phyloP scores from a whole-genome alignment of 441 rosid genomes.

The Pelargonium exstipulatum region DNA sequence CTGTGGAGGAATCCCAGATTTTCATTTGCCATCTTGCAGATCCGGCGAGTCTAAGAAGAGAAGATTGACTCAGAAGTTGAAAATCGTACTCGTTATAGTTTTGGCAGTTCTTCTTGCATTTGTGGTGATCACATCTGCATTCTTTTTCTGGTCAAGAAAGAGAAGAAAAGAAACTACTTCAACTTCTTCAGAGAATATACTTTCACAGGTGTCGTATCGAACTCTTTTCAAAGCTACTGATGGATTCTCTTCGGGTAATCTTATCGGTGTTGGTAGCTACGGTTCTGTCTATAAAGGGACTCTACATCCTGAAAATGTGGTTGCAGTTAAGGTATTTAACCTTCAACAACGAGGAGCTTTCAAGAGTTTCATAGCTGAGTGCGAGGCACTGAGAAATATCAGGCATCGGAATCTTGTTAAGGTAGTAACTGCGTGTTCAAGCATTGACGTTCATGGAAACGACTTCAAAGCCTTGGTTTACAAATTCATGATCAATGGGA shows the following conservation, averaged over 20 bases:
- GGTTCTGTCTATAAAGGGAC: conserved; percentile 17
- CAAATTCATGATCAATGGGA: conserved; percentile 18
- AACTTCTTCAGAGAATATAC: background rate
- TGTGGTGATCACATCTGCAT: background rate
- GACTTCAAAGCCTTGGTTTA: conserved; percentile 17
- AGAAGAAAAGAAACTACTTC: background rate
- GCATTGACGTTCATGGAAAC: conserved; percentile 3
- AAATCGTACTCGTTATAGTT: background rate
- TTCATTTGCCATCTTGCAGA: conserved; percentile 22
- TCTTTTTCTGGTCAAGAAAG: background rate
- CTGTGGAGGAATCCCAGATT: conserved; percentile 28
- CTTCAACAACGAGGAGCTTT: conserved; percentile 8
- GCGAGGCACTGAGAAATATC: conserved; percentile 9
- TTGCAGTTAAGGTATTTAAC: conserved; percentile 17
- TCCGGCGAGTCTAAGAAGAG: background rate
- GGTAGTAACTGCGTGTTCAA: conserved; percentile 15
- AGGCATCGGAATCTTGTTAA: conserved; percentile 16
- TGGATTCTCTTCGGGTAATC: conserved; percentile 3
- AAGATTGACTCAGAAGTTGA: background rate
- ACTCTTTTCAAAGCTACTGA: conserved; percentile 14
- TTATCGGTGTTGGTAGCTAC: conserved; percentile 13
- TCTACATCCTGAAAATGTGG: background rate
- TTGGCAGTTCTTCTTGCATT: background rate
- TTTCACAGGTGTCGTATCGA: background rate
- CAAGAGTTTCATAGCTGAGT: conserved; percentile 21